phyloP scores from a whole-genome alignment of 2,329 filamentous ascomycete species.

The Teratosphaeria nubilosa region DNA sequence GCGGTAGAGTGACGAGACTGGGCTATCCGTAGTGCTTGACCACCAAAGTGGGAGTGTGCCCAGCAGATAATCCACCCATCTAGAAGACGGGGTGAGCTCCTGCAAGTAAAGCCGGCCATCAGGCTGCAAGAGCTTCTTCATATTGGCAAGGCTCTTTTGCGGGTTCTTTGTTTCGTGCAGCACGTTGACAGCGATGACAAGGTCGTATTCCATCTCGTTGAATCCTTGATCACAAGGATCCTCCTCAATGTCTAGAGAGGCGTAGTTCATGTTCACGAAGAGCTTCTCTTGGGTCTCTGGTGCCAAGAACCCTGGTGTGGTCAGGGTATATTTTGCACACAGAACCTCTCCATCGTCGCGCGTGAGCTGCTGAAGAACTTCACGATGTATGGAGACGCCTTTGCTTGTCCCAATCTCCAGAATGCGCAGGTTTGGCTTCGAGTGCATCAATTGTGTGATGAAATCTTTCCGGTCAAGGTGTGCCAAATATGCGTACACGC shows the following conservation, averaged over 20 bases:
- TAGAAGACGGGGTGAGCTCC: not conserved
- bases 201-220: not conserved
- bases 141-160: not conserved
- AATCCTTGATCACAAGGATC: constrained; percentile 2
- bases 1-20: not conserved
- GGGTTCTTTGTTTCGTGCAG: not conserved
- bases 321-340: constrained; percentile 30
- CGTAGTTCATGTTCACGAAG: constrained; percentile 1
- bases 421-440: not conserved
- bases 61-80: not conserved
- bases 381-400: not conserved
- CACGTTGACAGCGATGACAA: constrained; percentile 5
- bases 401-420: constrained; percentile 7
- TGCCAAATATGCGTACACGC: not conserved
- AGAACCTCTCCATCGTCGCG: not conserved
- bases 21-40: not conserved
- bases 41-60: not conserved
- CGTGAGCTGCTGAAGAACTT: not conserved
- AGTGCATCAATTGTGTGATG: constrained; percentile 1
- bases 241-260: constrained; percentile 1
- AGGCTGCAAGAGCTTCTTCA: constrained; percentile 4
- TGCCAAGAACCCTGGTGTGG: constrained; percentile 32
- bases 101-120: not conserved
- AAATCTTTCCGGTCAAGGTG: constrained; percentile 9
- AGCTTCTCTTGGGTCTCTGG: constrained; percentile 1